Evolutionary conservation across 148 eudicot genomes (phyloP).

Genomic region (Polygonum maritimum): DNA sequence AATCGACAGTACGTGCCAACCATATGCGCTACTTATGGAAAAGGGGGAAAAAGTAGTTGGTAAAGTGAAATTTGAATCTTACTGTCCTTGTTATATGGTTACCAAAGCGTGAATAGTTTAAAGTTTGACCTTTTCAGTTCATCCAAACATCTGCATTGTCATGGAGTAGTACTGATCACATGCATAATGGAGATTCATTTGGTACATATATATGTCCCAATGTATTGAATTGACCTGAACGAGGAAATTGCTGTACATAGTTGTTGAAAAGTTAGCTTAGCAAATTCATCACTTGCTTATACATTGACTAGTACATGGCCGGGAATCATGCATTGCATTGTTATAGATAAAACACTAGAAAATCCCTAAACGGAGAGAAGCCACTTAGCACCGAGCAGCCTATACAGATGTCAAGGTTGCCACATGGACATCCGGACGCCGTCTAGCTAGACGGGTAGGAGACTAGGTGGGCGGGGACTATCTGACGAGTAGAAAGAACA

Average conservation of each 20-base stretch:
- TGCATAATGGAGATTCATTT: background rate
- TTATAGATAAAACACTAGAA: too few species aligned
- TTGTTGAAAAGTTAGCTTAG: too few species aligned
- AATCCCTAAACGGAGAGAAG: too few species aligned
- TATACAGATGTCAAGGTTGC: too few species aligned
- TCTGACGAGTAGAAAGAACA: too few species aligned
- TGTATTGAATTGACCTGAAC: background rate
- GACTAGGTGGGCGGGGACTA: too few species aligned
- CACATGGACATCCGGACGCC: too few species aligned
- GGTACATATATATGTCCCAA: background rate
- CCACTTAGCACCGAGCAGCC: too few species aligned
- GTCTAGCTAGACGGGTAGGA: too few species aligned
- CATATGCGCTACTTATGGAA: background rate
- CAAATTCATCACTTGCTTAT: too few species aligned
- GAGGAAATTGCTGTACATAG: background rate
- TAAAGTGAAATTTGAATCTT: background rate
- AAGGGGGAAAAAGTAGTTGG: background rate
- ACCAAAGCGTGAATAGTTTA: background rate
- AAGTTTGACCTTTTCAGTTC: background rate
- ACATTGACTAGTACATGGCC: too few species aligned
- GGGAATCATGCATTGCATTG: too few species aligned
- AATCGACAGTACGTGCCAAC: background rate
- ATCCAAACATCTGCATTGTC: background rate
- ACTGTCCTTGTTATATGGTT: background rate
- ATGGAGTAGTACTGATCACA: background rate